Conservation (phyloP, 2,329 filamentous ascomycete genomes). For the Pyrenochaeta sp. region DNA sequence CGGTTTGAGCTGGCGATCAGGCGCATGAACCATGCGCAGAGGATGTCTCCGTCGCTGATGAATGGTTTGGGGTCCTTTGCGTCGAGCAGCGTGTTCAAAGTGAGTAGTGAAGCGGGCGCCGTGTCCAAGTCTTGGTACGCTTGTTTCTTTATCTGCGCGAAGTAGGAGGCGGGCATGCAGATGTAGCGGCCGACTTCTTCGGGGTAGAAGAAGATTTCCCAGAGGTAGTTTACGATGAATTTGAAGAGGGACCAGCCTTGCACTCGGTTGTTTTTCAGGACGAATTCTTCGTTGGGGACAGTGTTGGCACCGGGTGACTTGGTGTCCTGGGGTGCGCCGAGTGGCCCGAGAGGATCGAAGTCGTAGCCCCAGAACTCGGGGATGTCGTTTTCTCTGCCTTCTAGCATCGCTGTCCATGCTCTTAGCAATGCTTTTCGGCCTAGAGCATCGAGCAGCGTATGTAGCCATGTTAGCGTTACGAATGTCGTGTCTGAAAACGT, state of each 20-base stretch:
- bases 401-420: constrained; percentile 32
- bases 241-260: constrained; percentile 11
- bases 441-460: constrained; percentile 32
- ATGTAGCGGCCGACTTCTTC: constrained; percentile 14
- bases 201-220: constrained; percentile 22
- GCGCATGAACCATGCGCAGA: constrained; percentile 22
- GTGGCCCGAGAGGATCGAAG: constrained; percentile 22
- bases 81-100: constrained; percentile 8
- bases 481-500: constrained; percentile 35
- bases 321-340: constrained; percentile 7
- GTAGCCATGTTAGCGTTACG: constrained; percentile 32
- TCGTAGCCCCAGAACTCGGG: constrained; percentile 25
- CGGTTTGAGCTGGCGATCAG: constrained; percentile 17
- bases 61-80: constrained; percentile 22
- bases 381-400: constrained; percentile 30
- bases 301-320: not conserved
- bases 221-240: constrained; percentile 24
- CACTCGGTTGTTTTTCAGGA: constrained; percentile 17
- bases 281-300: constrained; percentile 15
- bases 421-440: constrained; percentile 22
- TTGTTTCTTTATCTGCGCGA: constrained; percentile 17
- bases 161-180: constrained; percentile 23
- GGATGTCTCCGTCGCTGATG: constrained; percentile 29
- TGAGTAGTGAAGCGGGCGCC: constrained; percentile 1
- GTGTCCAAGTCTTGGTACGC: constrained; percentile 18